Evolutionary conservation across 345 rosid species (phyloP), one percentile per base, ranked within the genome.

Genomic region (Anacardium occidentale): DNA sequence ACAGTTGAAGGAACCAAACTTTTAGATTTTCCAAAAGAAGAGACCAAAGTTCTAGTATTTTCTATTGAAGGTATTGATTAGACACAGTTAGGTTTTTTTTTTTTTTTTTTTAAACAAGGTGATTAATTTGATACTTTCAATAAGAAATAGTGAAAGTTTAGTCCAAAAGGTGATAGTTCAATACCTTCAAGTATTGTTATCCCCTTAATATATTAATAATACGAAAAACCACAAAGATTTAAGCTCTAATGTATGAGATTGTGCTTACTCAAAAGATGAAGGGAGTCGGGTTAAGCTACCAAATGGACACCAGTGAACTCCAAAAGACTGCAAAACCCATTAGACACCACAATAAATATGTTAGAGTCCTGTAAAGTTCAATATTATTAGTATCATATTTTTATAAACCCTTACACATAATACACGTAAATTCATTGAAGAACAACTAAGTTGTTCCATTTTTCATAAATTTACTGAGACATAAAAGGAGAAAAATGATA

Each of bases 241-340:
- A 66, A 45, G 64, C 37, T 56, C 64, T 24, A 62, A 76, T n/a
- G 51, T 29, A 79, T 2, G 1, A 63, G 14, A 37, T 63, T 29
- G 69, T 69, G 77, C 98, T 87, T 89, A 93, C 98, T 85, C 93
- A 34, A 85, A 86, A 76, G 89, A 74, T n/a, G 88, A 82, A 74
- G 97, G 91, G 60, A 84, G 82, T 74, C 90, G 88, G 1, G 98
- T 81, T 78, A 92, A 74, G 76, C 88, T 88, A 68, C 92, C 93
- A 82, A 86, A 93, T 34, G 98, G 98, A 75, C 98, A 93, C 96
- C 97, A 93, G 74, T 93, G 98, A 75, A 89, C 86, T 76, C 98
- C 98, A 76, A 89, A 85, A 25, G 98, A 86, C 98, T 93, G 86
- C 85, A 88, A 83, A 64, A 72, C 74, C 76, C 70, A 73, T 71